Base-by-base conservation (phyloP, 176 grass and related monocot species). In the Bothriochloa decipiens region DNA sequence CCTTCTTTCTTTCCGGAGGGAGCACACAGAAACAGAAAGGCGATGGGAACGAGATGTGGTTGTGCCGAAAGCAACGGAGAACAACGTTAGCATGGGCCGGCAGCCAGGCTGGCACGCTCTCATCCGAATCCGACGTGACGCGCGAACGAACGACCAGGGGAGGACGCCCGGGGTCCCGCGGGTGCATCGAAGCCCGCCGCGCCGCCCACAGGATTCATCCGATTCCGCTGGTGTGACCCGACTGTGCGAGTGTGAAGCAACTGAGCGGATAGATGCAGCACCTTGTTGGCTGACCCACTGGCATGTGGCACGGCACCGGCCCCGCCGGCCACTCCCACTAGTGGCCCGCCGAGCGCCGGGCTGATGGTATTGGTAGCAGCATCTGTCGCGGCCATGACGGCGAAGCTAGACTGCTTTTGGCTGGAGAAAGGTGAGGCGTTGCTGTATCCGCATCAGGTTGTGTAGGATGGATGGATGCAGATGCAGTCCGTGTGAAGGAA, bases 51-150 rank as follows among this genome's bases (percentile, higher is more conserved):
- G 46, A 52, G 45, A 20, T 74, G 5, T 74, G 5, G 14, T 53
- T 10, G 11, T n/a, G 49, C 29, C 11, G 32, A 39, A 76, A 20
- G 50, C 3, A 53, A 26, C 65, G 45, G 12, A 55, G 11, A 2
- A 32, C 12, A 17, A 62, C 65, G 25, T 62, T 72, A 10, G 63
- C 55, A 68, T 58, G 25, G 46, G 17, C 35, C 29, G 16, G 23
- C 17, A 58, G 18, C 32, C 47, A 53, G 36, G 50, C 60, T 22
- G 87, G 50, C 62, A 29, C n/a, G 49, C 10, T 26, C 10, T 62
- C n/a, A 57, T 57, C 55, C 22, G 55, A 64, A 50, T 0, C 20
- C 10, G 87, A 79, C 68, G 81, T 84, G 81, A 84, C 88, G 27
- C 52, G 2, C 49, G 26, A 87, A 76, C 63, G 7, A 76, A 69